A percentile compares a stretch with the other conserved stretches of the same genome.
Evolutionary conservation across 352 stramenopile species (phyloP).

Genomic region (Globisporangium radiosum): DNA sequence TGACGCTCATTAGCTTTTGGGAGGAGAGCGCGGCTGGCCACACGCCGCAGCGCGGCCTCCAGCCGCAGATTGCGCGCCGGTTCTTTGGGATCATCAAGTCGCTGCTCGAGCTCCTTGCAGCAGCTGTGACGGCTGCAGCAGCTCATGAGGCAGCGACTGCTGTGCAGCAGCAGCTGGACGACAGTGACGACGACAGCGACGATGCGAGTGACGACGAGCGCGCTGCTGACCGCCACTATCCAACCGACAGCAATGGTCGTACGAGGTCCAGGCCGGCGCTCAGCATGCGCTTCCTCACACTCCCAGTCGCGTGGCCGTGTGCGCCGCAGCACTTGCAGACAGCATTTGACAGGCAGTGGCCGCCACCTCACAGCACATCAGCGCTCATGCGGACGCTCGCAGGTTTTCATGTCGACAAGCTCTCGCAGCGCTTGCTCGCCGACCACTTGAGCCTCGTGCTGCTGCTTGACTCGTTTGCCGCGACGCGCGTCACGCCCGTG

Average conservation of each 20-base stretch:
- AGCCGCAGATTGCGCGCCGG: constrained; percentile 64
- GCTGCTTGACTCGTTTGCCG: constrained; percentile 76
- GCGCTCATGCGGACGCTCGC: constrained; percentile 40
- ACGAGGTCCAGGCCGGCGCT: constrained; percentile 11
- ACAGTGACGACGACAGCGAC: constrained; percentile 7
- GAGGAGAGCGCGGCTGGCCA: constrained; percentile 63
- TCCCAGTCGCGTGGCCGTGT: constrained; percentile 36
- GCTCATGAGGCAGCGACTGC: background rate
- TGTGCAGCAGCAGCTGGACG: background rate
- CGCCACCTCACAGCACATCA: constrained; percentile 40
- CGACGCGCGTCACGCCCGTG: constrained; percentile 57
- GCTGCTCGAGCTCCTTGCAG: constrained; percentile 39
- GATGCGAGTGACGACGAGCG: constrained; percentile 10
- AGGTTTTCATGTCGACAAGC: constrained; percentile 28
- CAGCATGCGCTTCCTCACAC: constrained; percentile 42
- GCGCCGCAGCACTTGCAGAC: constrained; percentile 39
- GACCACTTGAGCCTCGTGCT: constrained; percentile 73
- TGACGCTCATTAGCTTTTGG: constrained; percentile 79
- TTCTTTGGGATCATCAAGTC: constrained; percentile 78
- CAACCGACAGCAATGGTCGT: constrained; percentile 12
- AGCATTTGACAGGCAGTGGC: constrained; percentile 47
- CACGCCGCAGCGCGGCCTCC: constrained; percentile 61
- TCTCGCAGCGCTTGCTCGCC: constrained; percentile 33
- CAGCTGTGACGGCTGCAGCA: constrained; percentile 18
- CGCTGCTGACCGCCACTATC: too few relatives aligned